Percentiles rank a stretch among this genome's conserved stretches.
phyloP scores from a whole-genome alignment of 495 filamentous ascomycete genomes.

The Parathielavia appendiculata region DNA sequence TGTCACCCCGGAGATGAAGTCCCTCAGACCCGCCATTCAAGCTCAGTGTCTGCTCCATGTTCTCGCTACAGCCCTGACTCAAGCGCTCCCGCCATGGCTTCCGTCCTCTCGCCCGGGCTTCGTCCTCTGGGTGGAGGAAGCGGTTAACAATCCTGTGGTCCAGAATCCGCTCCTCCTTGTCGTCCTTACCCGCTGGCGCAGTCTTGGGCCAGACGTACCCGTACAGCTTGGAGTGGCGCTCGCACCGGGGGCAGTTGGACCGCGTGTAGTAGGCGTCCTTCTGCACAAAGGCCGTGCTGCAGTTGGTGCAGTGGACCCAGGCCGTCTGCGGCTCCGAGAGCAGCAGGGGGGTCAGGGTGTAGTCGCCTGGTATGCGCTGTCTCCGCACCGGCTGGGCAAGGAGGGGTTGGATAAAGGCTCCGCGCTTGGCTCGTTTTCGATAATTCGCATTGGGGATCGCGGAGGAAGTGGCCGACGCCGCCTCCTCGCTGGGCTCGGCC shows the following conservation, averaged over 20 bases:
- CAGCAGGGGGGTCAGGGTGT: conserved; percentile 65
- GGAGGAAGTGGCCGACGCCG: background rate
- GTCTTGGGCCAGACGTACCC: conserved; percentile 96
- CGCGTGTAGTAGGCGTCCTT: conserved; percentile 79
- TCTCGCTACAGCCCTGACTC: background rate
- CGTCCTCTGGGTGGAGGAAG: conserved; percentile 62
- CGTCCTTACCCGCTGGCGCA: conserved; percentile 62
- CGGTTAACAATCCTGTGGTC: conserved; percentile 69
- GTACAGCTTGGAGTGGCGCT: conserved; percentile 92
- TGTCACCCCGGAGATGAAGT: background rate
- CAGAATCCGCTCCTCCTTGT: conserved; percentile 70
- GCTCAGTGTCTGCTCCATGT: background rate
- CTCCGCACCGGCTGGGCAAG: conserved; percentile 23
- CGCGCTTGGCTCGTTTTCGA: background rate
- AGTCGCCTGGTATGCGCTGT: conserved; percentile 63
- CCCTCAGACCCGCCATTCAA: background rate
- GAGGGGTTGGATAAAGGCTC: background rate
- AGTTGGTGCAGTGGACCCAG: conserved; percentile 84
- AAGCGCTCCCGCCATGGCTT: conserved; percentile 30
- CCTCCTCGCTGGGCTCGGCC: background rate
- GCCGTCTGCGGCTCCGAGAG: conserved; percentile 68
- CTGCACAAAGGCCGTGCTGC: conserved; percentile 76
- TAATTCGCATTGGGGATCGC: conserved; percentile 9
- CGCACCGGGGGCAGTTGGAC: conserved; percentile 81
- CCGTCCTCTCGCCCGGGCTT: conserved; percentile 50